These are phyloP conservation scores for Flaveria sonorensis DNA, from an alignment of 129 eudicot species.

Conservation along the genomic window DNA sequence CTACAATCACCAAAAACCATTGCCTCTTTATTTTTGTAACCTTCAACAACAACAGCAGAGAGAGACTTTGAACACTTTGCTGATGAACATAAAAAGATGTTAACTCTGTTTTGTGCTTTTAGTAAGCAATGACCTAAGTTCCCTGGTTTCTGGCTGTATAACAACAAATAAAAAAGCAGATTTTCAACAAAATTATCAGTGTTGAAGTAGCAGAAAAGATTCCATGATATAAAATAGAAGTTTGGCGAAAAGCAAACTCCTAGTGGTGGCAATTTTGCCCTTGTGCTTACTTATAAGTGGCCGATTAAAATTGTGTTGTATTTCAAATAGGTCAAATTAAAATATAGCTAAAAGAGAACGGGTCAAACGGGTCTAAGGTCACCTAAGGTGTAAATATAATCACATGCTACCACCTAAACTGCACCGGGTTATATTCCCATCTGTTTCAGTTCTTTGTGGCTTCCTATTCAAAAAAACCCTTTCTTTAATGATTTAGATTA, in stretches of 20 bases:
- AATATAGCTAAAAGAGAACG: not conserved
- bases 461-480: not conserved
- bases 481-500: not conserved
- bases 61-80: not conserved
- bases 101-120: slow-evolving; percentile 42
- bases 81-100: slow-evolving; percentile 11
- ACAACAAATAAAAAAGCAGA: not conserved
- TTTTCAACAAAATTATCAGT: not conserved
- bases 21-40: not conserved
- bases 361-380: not conserved
- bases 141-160: slow-evolving; percentile 35
- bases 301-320: not conserved
- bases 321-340: not conserved
- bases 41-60: not conserved
- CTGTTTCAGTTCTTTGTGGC: not conserved
- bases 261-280: not conserved
- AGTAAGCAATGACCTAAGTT: slow-evolving; percentile 27
- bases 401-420: not conserved
- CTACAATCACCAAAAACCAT: slow-evolving; percentile 4
- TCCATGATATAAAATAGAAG: not conserved
- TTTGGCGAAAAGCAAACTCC: not conserved
- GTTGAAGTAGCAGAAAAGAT: not conserved
- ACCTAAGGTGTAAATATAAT: not conserved
- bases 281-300: not conserved
- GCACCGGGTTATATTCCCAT: not conserved